Conservation (phyloP, 768 basidiomycete genomes). For the Pleurotus platypus region DNA sequence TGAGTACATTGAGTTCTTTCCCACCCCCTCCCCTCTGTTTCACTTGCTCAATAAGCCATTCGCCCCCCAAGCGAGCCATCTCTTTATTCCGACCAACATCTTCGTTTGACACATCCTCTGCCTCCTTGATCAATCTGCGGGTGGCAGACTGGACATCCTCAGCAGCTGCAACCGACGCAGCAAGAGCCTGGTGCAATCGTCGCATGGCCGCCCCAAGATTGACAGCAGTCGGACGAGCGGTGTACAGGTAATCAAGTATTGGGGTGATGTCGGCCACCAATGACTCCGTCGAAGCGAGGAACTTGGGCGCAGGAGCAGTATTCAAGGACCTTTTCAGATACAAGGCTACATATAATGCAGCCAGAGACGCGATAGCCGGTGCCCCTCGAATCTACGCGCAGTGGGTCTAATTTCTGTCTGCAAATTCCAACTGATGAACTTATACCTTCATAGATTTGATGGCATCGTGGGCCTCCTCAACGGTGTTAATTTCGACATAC, state of each 20-base stretch:
- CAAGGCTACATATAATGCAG: constrained; percentile 72
- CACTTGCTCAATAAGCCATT: constrained; percentile 69
- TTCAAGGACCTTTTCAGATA: constrained; percentile 54
- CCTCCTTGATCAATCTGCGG: constrained; percentile 65
- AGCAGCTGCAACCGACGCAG: constrained; percentile 35
- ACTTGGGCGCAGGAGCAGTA: constrained; percentile 45
- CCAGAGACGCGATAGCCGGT: constrained; percentile 92
- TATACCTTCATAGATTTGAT: constrained; percentile 93
- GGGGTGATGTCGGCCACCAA: constrained; percentile 55
- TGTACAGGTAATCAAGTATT: constrained; percentile 70
- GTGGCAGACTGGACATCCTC: constrained; percentile 46
- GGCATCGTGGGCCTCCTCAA: constrained; percentile 87
- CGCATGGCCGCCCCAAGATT: constrained; percentile 87
- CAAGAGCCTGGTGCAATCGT: constrained; percentile 57
- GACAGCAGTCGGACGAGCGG: constrained; percentile 93
- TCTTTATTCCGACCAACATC: constrained; percentile 82
- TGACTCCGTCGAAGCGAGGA: constrained; percentile 46
- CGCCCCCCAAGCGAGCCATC: constrained; percentile 84
- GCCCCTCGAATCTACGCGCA: constrained; percentile 68
- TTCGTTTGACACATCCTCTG: constrained; percentile 73
- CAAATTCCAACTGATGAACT: no score
- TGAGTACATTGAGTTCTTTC: constrained; percentile 72
- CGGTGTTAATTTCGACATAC: constrained; percentile 60
- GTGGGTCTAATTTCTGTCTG: neutral
- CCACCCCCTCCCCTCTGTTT: constrained; percentile 31